phyloP scores from a whole-genome alignment of 2,329 filamentous ascomycete species.

The Dryadomyces sulphureus region DNA sequence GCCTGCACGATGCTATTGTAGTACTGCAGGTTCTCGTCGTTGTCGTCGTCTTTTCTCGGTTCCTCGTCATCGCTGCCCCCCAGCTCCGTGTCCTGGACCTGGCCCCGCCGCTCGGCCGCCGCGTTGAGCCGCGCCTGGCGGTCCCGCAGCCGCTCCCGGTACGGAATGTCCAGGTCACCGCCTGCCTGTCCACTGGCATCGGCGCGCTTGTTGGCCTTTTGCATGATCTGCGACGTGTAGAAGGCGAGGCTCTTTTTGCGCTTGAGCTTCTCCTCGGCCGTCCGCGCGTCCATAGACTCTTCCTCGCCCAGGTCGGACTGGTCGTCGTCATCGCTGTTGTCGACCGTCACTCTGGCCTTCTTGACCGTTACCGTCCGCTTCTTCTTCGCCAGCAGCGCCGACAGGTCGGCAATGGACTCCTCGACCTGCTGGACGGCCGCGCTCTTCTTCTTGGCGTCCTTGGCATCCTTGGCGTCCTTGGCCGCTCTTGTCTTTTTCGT shows the following conservation, averaged over 20 bases:
- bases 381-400: conserved; percentile 39
- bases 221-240: conserved; percentile 94
- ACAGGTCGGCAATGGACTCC: conserved; percentile 55
- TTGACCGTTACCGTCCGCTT: conserved; percentile 20
- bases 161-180: conserved; percentile 70
- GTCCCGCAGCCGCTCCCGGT: conserved; percentile 78
- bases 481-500: conserved; percentile 13
- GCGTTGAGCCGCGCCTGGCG: conserved; percentile 72
- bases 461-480: conserved; percentile 16
- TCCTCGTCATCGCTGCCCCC: conserved; percentile 51
- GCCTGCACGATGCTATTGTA: conserved; percentile 8
- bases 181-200: conserved; percentile 59
- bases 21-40: conserved; percentile 63
- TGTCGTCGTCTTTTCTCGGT: conserved; percentile 45
- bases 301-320: conserved; percentile 93
- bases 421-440: conserved; percentile 44
- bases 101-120: conserved; percentile 75
- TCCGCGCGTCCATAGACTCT: conserved; percentile 57
- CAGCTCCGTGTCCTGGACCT: conserved; percentile 49
- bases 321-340: conserved; percentile 27
- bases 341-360: conserved; percentile 10
- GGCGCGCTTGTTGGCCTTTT: conserved; percentile 79
- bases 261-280: conserved; percentile 73
- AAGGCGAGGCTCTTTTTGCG: conserved; percentile 90
- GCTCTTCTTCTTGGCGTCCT: conserved; percentile 20